Evolutionary conservation across 75 land plant genomes (phyloP).

Genomic region (Cupressus sempervirens): DNA sequence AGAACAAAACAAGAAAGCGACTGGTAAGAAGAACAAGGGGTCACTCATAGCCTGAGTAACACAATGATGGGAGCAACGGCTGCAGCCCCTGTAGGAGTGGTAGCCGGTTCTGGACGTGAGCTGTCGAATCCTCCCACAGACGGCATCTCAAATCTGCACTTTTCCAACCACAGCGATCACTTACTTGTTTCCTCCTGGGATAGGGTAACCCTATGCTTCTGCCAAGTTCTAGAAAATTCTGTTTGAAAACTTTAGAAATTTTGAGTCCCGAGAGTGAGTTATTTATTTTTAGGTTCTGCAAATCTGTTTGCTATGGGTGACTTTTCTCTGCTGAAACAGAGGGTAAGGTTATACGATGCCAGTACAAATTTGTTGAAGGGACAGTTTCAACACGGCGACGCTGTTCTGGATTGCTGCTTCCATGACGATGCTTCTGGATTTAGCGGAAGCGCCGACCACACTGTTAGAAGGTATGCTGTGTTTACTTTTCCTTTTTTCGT

Average conservation of each 20-base stretch:
- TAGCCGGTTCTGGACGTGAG: conserved; percentile 66
- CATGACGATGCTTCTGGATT: conserved; percentile 98
- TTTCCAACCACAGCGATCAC: conserved; percentile 96
- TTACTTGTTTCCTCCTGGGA: conserved; percentile 99
- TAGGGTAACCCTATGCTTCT: conserved; percentile 29
- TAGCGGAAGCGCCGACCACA: conserved; percentile 75
- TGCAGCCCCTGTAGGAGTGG: background rate
- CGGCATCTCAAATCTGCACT: conserved; percentile 95
- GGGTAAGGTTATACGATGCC: conserved; percentile 90
- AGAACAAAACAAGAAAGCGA: no score
- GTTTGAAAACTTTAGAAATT: no score
- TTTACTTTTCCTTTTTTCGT: background rate
- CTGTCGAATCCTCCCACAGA: conserved; percentile 85
- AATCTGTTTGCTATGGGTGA: background rate
- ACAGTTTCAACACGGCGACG: conserved; percentile 78
- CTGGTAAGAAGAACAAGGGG: no score
- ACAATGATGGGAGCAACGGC: background rate
- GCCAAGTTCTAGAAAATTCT: background rate
- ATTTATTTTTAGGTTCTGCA: background rate
- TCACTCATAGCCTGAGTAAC: background rate
- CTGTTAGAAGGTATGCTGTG: conserved; percentile 66
- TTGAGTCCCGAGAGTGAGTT: no score
- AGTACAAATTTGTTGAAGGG: conserved; percentile 80
- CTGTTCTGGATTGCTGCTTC: conserved; percentile 98
- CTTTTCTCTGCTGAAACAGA: conserved; percentile 38